phyloP scores from a whole-genome alignment of 352 stramenopile genomes.

The Chrysophaeum taylorii region DNA sequence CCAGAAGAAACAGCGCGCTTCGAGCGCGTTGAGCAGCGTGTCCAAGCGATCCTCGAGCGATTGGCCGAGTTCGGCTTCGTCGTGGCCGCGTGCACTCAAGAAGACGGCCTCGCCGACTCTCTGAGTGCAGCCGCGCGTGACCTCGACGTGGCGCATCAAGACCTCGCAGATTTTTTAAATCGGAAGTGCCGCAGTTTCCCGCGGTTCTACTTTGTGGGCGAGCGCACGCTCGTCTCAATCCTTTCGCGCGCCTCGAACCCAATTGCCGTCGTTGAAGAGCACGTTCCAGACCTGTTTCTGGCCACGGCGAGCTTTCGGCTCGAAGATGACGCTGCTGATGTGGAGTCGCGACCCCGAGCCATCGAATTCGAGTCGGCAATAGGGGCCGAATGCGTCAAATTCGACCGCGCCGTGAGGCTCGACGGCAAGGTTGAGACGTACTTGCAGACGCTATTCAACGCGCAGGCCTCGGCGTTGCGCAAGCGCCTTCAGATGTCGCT shows the following conservation, averaged over 20 bases:
- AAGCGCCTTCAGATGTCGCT: slow-evolving; percentile 57
- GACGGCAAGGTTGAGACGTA: slow-evolving; percentile 80
- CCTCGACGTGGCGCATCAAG: slow-evolving; percentile 72
- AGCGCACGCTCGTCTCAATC: too few relatives aligned
- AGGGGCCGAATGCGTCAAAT: slow-evolving; percentile 72
- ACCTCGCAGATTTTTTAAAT: slow-evolving; percentile 75
- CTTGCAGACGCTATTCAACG: slow-evolving; percentile 63
- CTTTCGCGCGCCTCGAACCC: too few relatives aligned
- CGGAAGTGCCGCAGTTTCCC: slow-evolving; percentile 75
- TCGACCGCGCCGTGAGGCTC: slow-evolving; percentile 61
- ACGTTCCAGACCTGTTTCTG: too few relatives aligned
- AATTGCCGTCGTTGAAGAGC: too few relatives aligned
- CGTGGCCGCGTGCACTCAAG: slow-evolving; percentile 39
- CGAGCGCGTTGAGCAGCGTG: slow-evolving; percentile 69
- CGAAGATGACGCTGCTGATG: slow-evolving; percentile 30
- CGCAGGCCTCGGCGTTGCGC: slow-evolving; percentile 70
- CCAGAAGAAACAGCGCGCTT: slow-evolving; percentile 73
- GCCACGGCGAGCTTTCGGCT: slow-evolving; percentile 70
- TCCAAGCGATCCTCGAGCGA: slow-evolving; percentile 61
- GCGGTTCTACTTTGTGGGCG: slow-evolving; percentile 82
- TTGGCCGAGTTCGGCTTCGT: slow-evolving; percentile 48
- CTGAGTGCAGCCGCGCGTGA: slow-evolving; percentile 68
- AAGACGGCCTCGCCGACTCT: slow-evolving; percentile 53
- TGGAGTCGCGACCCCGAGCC: slow-evolving; percentile 44
- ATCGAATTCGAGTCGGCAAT: slow-evolving; percentile 73